Percentiles rank a stretch among this genome's conserved stretches.
Conservation (phyloP, 2,329 filamentous ascomycete genomes). For the Aspergillus caelatus region DNA sequence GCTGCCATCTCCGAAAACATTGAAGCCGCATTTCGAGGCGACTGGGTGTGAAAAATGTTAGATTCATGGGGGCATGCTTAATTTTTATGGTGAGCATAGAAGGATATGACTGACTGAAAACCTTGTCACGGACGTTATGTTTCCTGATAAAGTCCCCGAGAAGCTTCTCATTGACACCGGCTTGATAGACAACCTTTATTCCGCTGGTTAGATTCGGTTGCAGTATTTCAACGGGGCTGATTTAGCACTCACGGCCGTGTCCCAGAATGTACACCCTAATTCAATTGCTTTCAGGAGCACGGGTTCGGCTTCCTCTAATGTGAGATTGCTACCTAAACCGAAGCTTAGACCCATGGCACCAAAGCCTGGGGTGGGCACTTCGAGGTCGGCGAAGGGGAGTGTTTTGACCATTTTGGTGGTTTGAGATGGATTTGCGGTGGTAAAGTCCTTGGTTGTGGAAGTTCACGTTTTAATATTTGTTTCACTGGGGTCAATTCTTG, state of each 20-base stretch:
- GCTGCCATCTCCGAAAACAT: slow-evolving; percentile 36
- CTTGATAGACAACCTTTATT: slow-evolving; percentile 48
- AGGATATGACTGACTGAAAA: slow-evolving; percentile 44
- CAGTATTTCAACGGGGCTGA: rapidly evolving
- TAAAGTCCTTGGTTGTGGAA: too few relatives aligned
- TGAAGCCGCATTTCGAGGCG: slow-evolving; percentile 53
- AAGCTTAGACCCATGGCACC: slow-evolving; percentile 55
- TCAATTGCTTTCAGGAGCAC: slow-evolving; percentile 55
- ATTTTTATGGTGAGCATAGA: background rate
- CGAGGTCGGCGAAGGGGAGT: slow-evolving; percentile 42
- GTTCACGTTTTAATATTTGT: background rate
- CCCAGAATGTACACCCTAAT: slow-evolving; percentile 51
- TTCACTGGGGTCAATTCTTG: background rate
- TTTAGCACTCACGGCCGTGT: slow-evolving; percentile 45
- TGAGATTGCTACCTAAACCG: slow-evolving; percentile 48
- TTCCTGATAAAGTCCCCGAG: slow-evolving; percentile 55
- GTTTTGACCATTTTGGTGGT: slow-evolving; percentile 43
- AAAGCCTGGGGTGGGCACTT: slow-evolving; percentile 50
- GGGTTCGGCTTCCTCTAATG: slow-evolving; percentile 51
- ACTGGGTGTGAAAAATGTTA: slow-evolving; percentile 31
- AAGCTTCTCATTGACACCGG: slow-evolving; percentile 54
- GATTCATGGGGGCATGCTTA: background rate
- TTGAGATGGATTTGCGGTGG: too few relatives aligned
- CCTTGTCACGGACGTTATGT: slow-evolving; percentile 53
- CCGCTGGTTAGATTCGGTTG: background rate